phyloP scores from a whole-genome alignment of 768 basidiomycete species.

The Dendrothele bispora region DNA sequence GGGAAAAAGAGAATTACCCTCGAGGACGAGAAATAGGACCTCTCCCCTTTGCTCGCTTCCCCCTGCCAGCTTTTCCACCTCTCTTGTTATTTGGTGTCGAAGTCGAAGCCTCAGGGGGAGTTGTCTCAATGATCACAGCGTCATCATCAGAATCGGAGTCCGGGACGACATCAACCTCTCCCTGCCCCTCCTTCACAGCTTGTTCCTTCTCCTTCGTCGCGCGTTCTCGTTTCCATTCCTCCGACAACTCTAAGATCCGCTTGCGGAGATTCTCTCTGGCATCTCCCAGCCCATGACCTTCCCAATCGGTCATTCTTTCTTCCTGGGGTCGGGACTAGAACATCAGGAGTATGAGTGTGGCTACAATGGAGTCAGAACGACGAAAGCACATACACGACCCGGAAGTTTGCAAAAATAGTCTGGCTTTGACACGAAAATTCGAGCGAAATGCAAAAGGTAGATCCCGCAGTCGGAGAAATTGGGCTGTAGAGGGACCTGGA shows the following conservation, averaged over 20 bases:
- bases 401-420: slow-evolving; percentile 50
- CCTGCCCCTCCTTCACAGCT: slow-evolving; percentile 31
- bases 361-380: neutral
- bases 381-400: slow-evolving; percentile 32
- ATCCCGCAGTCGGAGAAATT: slow-evolving; percentile 94
- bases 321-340: slow-evolving; percentile 22
- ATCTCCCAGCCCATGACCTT: slow-evolving; percentile 41
- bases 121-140: slow-evolving; percentile 13
- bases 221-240: slow-evolving; percentile 50
- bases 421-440: slow-evolving; percentile 72
- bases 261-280: slow-evolving; percentile 46
- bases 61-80: too few relatives aligned
- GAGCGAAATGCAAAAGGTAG: slow-evolving; percentile 85
- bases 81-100: too few relatives aligned
- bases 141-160: slow-evolving; percentile 37
- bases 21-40: too few relatives aligned
- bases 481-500: slow-evolving; percentile 82
- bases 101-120: too few relatives aligned
- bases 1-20: neutral
- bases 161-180: slow-evolving; percentile 20
- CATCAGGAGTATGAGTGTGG: neutral
- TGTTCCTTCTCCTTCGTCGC: slow-evolving; percentile 36
- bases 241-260: slow-evolving; percentile 49
- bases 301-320: slow-evolving; percentile 52
- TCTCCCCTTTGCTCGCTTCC: too few relatives aligned